Conservation (phyloP, 73 alveolate genomes). For the Paramecium sonneborni region DNA sequence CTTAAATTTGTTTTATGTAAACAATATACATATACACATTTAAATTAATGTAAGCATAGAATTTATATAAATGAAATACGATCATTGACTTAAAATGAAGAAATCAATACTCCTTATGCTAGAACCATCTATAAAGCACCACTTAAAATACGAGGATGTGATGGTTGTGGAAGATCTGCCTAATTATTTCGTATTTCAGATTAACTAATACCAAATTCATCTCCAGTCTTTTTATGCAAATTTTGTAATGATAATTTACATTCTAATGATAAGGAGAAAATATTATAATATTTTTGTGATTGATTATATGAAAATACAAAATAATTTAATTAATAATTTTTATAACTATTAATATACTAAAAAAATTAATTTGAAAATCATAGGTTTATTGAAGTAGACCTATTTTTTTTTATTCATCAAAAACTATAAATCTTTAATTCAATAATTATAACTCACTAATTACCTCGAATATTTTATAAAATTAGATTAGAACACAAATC, state of each 20-base stretch:
- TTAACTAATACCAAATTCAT: background rate
- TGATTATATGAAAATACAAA: too few relatives aligned
- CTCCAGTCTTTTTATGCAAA: constrained; percentile 24
- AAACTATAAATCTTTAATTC: too few relatives aligned
- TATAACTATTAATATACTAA: too few relatives aligned
- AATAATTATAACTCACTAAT: too few relatives aligned
- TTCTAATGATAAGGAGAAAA: background rate
- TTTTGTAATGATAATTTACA: constrained; percentile 29
- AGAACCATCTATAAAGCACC: constrained; percentile 38
- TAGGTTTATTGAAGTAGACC: too few relatives aligned
- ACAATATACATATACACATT: background rate
- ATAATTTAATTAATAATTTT: too few relatives aligned
- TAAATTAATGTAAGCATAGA: constrained; percentile 18
- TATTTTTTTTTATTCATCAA: too few relatives aligned
- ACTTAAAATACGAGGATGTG: background rate
- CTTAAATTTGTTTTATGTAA: background rate
- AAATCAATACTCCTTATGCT: background rate
- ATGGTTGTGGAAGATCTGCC: constrained; percentile 55
- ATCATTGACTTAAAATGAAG: background rate
- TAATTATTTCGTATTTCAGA: constrained; percentile 8
- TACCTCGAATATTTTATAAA: too few relatives aligned
- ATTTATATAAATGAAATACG: background rate
- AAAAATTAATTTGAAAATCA: too few relatives aligned
- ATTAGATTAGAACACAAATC: too few relatives aligned
- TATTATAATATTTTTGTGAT: constrained; percentile 23